A percentile compares a stretch with the other conserved stretches of the same genome.
These are phyloP conservation scores for Sporodiniella umbellata DNA, from an alignment of 371 early-diverging fungal genomes.

Conservation along the genomic window DNA sequence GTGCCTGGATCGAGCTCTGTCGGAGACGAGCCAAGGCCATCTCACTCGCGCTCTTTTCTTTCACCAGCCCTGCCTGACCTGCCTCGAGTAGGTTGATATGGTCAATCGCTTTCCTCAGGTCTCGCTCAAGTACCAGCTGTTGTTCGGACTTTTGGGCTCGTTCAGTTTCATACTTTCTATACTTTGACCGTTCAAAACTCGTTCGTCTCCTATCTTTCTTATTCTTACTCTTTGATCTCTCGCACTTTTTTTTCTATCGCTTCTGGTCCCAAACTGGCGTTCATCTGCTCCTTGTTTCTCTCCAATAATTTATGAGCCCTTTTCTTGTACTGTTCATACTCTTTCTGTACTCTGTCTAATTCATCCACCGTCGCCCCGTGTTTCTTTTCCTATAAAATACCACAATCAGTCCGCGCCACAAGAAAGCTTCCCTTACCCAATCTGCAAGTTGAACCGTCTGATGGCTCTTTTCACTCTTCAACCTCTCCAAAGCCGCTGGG, in stretches of 20 bases:
- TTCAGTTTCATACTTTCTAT: constrained; percentile 18
- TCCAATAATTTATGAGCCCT: constrained; percentile 54
- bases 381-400: constrained; percentile 55
- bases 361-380: constrained; percentile 43
- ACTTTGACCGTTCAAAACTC: neutral
- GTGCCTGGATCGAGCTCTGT: neutral
- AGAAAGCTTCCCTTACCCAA: too few species aligned
- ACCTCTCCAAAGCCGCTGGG: too few species aligned
- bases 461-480: too few species aligned
- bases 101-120: constrained; percentile 48
- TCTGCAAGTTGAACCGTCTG: too few species aligned
- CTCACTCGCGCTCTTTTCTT: constrained; percentile 4
- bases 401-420: too few species aligned
- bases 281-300: constrained; percentile 33
- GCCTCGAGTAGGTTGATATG: constrained; percentile 47
- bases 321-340: constrained; percentile 63
- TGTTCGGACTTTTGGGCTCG: constrained; percentile 28
- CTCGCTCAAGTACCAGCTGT: constrained; percentile 37
- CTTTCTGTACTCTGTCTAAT: constrained; percentile 37
- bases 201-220: neutral
- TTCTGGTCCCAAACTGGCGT: constrained; percentile 17
- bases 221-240: constrained; percentile 26
- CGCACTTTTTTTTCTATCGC: constrained; percentile 31
- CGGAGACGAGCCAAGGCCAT: neutral
- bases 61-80: constrained; percentile 22